Conservation (phyloP, 2,329 filamentous ascomycete species). For the Fusarium sp. region DNA sequence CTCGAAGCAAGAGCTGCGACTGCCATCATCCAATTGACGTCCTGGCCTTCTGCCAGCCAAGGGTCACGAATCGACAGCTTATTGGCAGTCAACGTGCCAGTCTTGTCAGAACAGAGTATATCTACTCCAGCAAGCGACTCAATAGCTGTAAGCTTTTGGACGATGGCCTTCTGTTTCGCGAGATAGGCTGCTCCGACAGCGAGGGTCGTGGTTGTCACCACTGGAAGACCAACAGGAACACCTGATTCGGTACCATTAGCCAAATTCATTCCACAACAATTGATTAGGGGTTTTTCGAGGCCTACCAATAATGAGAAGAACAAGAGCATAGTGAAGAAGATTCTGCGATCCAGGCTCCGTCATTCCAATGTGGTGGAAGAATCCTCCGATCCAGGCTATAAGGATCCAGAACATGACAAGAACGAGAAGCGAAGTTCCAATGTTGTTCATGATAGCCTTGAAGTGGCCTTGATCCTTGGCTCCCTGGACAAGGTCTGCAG, state of each 20-base stretch:
- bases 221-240: conserved; percentile 24
- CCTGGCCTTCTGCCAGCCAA: conserved; percentile 22
- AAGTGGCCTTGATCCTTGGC: conserved; percentile 32
- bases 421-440: conserved; percentile 20
- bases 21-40: conserved; percentile 35
- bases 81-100: conserved; percentile 17
- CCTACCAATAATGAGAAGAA: conserved; percentile 28
- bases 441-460: conserved; percentile 32
- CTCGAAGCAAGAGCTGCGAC: conserved; percentile 23
- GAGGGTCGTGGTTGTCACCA: conserved; percentile 28
- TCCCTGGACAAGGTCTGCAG: conserved; percentile 26
- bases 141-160: conserved; percentile 14
- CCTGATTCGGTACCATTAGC: not conserved
- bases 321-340: conserved; percentile 23
- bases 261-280: fast-evolving
- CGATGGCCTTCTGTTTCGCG: conserved; percentile 24
- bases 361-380: conserved; percentile 25
- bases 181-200: conserved; percentile 26
- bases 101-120: conserved; percentile 30
- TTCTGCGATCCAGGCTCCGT: conserved; percentile 23
- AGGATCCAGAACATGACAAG: conserved; percentile 31
- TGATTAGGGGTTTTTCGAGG: fast-evolving
- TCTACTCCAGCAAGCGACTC: conserved; percentile 25
- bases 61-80: conserved; percentile 23
- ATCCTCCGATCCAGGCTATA: conserved; percentile 20